phyloP scores from a whole-genome alignment of 345 rosid genomes.

The Eucalyptus guilfoylei region DNA sequence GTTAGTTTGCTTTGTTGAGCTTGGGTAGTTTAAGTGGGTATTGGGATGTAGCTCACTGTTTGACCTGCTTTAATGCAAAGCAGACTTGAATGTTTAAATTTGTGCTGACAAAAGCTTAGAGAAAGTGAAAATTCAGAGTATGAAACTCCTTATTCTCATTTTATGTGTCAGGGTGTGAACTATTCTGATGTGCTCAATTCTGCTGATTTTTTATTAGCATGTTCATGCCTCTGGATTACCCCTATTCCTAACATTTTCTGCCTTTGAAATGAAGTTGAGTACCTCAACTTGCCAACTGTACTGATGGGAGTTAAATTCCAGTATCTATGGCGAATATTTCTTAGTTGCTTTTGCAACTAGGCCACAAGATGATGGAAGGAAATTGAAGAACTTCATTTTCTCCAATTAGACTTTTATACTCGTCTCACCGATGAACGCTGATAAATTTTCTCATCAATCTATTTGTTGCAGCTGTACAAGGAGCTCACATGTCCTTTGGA shows the following conservation, averaged over 20 bases:
- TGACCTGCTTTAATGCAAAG: neutral
- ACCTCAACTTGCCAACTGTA: neutral
- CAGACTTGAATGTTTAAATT: neutral
- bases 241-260: neutral
- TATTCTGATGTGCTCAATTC: neutral
- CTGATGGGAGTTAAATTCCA: neutral
- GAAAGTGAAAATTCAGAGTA: neutral
- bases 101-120: neutral
- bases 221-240: neutral
- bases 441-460: neutral
- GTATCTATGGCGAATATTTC: neutral
- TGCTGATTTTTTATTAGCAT: neutral
- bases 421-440: neutral
- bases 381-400: neutral
- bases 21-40: neutral
- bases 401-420: neutral
- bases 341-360: neutral
- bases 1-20: neutral
- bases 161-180: neutral
- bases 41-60: neutral
- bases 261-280: neutral
- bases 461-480: slow-evolving; percentile 66
- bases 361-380: neutral
- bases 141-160: neutral
- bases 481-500: slow-evolving; percentile 90